Evolutionary conservation across 306 rosid genomes (phyloP), one percentile per base, ranked within the genome.

Genomic region (Echinosophora koreensis): DNA sequence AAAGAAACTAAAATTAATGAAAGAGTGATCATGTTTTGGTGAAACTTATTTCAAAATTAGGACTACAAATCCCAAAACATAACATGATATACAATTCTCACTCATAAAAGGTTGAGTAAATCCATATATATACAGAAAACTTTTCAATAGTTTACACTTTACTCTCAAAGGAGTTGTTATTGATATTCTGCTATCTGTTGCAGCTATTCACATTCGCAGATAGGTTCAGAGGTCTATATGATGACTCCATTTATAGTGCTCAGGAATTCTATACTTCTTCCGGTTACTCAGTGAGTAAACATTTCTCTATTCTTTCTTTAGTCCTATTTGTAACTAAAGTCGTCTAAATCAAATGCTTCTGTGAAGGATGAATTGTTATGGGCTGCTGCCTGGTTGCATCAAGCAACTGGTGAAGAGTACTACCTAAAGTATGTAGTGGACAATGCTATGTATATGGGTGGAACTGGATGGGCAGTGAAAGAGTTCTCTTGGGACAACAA

Each of bases 401-500:
- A 74, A 75, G 97, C 97, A 69, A 94, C 94, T 15, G 80, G 86
- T 0, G 93, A 91, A 1, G 90, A 85, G 18, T 87, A 86, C 88
- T 91, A 91, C 91, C 82, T 94, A 71, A 86, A 91, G 66, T 94
- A 91, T 49, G 91, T 80, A 27, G 93, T 85, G 60, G 91, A 94
- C 86, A 90, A 90, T 52, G 94, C 90, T 18, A 83, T 84, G 42
- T 82, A 81, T 60, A 78, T 91, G 90, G 98, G 98, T 15, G 98
- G 98, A 77, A 92, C 94, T 10, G 98, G 98, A 5, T 92, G 90
- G 96, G 89, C 96, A 0, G 82, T 94, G 61, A 86, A 80, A 46
- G 97, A 94, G 62, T 94, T 94, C 86, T 94, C 97, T 72, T 94
- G 97, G 98, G 97, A 92, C 64, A 94, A 85, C 86, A 94, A 94